Base-by-base conservation (phyloP, 2,329 filamentous ascomycete species). In the Aspergillus sp. region DNA sequence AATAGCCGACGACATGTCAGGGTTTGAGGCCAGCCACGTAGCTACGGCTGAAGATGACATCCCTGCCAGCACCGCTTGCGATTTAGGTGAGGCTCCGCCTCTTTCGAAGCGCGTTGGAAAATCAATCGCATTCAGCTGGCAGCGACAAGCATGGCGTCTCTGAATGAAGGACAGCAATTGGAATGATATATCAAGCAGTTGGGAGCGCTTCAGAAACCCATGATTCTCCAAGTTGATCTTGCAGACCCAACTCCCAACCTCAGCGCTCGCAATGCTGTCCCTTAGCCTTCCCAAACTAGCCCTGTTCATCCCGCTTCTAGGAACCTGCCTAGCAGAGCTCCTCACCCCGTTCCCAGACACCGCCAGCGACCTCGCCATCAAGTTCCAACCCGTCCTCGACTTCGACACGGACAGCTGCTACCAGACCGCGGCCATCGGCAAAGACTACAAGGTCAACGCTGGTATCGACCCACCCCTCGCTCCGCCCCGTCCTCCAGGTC, bases 321-420 rank as follows among this genome's bases (percentile, higher is more conserved):
- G 16, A 38, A 17, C 14, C 35, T 38, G 35, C 16, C 35, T 38
- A 14, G 35, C 35, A 38, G 35, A 38, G 35, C 14, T 38, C 35
- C 35, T 38, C 35, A 38, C 14, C 16, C 35, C 35, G 35, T n/a
- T 38, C 35, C 35, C 48, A 38, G 48, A 32, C 30, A 45, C 30
- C 26, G 48, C 48, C 32, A 50, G 48, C 48, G 38, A 30, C 1
- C 20, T 30, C 19, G 48, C 48, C 41, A 20, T 50, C 19, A 45
- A 50, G 14, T 50, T 50, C 48, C 48, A 50, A 45, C 48, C 48
- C 19, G 41, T 50, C 19, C 41, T 50, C 40, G 48, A 50, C 48
- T 50, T 50, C 41, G 41, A 45, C 48, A 45, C 26, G 8, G 41
- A 45, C 48, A 50, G 48, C 48, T 50, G 48, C 48, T 45, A 50